These are phyloP conservation scores for Cyanidioschyzon merolae DNA, from an alignment of 23 red algal genomes.

Conservation along the genomic window DNA sequence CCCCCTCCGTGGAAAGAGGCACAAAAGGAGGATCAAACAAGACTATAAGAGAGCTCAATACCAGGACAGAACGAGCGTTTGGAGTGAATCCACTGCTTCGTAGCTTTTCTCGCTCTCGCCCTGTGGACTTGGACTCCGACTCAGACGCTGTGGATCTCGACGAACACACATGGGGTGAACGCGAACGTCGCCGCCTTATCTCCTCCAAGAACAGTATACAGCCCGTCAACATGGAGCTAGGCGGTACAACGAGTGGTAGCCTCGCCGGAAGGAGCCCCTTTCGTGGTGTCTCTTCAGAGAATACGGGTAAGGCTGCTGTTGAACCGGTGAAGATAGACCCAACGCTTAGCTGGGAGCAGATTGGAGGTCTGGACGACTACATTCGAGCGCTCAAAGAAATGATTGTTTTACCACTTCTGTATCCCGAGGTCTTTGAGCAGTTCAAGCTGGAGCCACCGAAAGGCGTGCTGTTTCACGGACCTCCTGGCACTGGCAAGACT, in stretches of 20 bases:
- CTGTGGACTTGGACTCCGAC: background rate
- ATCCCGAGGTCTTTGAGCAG: conserved; percentile 73
- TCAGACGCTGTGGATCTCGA: background rate
- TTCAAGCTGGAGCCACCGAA: conserved; percentile 80
- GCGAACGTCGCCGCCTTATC: background rate
- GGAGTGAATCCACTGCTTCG: background rate
- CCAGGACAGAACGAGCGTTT: background rate
- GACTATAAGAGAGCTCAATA: background rate
- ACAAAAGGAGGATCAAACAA: background rate
- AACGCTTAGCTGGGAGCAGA: conserved; percentile 62
- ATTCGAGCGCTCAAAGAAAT: conserved; percentile 76
- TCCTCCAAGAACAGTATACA: background rate
- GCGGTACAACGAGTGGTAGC: conserved; percentile 1
- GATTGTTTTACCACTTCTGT: conserved; percentile 74
- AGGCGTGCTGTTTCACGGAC: conserved; percentile 94
- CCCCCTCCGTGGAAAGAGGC: background rate
- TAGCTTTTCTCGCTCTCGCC: background rate
- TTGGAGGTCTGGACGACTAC: conserved; percentile 83
- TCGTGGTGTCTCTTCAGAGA: background rate
- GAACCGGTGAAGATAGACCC: conserved; percentile 69
- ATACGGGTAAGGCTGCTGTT: conserved; percentile 10
- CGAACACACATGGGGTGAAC: background rate
- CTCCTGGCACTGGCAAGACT: conserved; percentile 91
- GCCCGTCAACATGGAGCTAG: conserved; percentile 7
- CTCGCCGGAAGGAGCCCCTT: background rate